Base-by-base conservation (phyloP, 768 basidiomycete genomes). In the Phylloporus sp. region DNA sequence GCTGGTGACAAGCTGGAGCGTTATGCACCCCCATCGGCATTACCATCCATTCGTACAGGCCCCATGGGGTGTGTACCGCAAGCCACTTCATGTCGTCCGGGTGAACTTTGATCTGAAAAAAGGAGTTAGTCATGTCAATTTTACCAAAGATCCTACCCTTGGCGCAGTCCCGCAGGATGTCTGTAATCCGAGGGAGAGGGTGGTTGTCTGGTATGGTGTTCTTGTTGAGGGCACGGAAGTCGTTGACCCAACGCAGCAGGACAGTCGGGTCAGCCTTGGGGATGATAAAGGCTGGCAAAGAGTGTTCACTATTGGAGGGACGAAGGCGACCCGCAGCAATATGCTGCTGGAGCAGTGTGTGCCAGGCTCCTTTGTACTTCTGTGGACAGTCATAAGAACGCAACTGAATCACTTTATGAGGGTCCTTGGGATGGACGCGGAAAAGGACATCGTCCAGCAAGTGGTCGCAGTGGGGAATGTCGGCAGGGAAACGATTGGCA, bases 61-160 rank as follows among this genome's bases (percentile, higher is more conserved):
- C 73, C 22, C 70, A 70, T 0, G 69, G 74, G 0, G 73, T 78
- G 0, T 55, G 55, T 1, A 77, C 71, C 0, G 73, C 75, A 0
- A 73, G 76, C 20, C 65, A 62, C 0, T 54, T 35, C 0, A 73
- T 55, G 22, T 71, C 54, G 3, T 70, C 66, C 2, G 56, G 61
- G 16, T 70, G 60, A 0, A 72, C 53, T 0, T 60, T 45, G 0
- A 66, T 74, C 49, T 76, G 75, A 45, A 73, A 75, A 38, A 75
- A 77, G 0, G 69, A 61, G 29, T 73, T 67, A n/a, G 70, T 72
- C 68, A 75, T 74, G 41, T 78, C 70, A 20, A 43, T 28, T 9
- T 43, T 43, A 18, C 8, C 44, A 34, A 45, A 45, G 15, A 45
- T 34, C 11, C 34, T 32, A 16, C 44, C 44, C 11, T 34, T 45